Percentiles rank a stretch among this genome's conserved stretches.
These are phyloP conservation scores for Pterulicium gracile DNA, from an alignment of 1,284 basidiomycete species.

Conservation along the genomic window DNA sequence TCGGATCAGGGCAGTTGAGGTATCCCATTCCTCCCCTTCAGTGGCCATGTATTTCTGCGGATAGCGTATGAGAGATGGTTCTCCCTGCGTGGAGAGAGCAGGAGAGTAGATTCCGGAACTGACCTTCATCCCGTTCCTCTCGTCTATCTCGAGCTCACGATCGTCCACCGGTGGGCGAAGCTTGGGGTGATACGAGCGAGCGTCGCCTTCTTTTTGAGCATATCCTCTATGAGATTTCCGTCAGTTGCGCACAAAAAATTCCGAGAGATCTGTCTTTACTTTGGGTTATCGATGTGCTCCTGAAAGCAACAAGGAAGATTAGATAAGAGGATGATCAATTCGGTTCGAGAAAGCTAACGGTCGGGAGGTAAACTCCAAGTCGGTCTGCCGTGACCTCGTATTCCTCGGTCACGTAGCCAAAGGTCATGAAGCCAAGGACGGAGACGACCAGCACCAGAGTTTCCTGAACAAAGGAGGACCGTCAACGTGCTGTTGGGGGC, in stretches of 20 bases:
- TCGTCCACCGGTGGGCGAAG: slow-evolving; percentile 67
- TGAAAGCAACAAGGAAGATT: slow-evolving; percentile 14
- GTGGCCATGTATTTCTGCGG: slow-evolving; percentile 46
- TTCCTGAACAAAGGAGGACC: slow-evolving; percentile 23
- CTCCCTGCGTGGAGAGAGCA: slow-evolving; percentile 12
- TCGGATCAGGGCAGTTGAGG: slow-evolving; percentile 68
- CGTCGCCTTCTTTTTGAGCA: slow-evolving; percentile 64
- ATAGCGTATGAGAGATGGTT: slow-evolving; percentile 18
- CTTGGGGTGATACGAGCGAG: slow-evolving; percentile 53
- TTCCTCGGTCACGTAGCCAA: slow-evolving; percentile 65
- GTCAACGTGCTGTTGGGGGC: no score
- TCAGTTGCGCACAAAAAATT: not conserved
- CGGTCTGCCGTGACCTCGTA: slow-evolving; percentile 78
- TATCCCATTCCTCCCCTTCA: slow-evolving; percentile 65
- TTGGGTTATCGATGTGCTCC: slow-evolving; percentile 76
- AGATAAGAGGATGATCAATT: no score
- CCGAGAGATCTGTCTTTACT: slow-evolving; percentile 22
- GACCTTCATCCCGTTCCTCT: slow-evolving; percentile 79
- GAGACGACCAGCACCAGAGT: slow-evolving; percentile 67
- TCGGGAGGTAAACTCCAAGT: slow-evolving; percentile 75
- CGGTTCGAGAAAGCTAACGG: slow-evolving; percentile 27
- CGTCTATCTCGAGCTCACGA: slow-evolving; percentile 72
- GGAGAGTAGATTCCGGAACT: not conserved
- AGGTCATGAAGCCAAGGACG: slow-evolving; percentile 61
- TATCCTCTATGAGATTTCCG: slow-evolving; percentile 39